Base-by-base conservation (phyloP, 768 basidiomycete genomes). In the Naganishia onofrii region DNA sequence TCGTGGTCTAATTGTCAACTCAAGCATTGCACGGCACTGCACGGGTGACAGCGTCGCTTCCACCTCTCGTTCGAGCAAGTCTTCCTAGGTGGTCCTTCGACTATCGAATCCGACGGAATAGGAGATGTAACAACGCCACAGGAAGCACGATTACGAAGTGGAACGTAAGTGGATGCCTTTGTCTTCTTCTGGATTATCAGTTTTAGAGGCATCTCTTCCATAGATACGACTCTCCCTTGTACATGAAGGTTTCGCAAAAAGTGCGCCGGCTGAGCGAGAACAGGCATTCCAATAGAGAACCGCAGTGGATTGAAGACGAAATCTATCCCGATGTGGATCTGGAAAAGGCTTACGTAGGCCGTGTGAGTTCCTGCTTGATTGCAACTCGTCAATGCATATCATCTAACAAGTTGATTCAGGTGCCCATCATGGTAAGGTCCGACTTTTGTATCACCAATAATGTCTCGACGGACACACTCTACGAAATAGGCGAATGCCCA, bases 21-120 rank as follows among this genome's bases (percentile, higher is more conserved):
- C 32, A 63, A 21, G 34, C 34, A 4, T 4, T 63, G 19, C 7
- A 15, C 21, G 8, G 10, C 32, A 36, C 15, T 42, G 13, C 28
- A 28, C 66, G 13, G 21, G 38, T 21, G 60, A 34, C 65, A 92
- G 79, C 88, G 92, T 73, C 92, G 96, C 69, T 97, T 94, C 82
- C 92, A 97, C 83, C 91, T 99, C 82, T 90, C 90, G 76, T 99
- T 98, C 77, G 92, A 91, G 13, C 96, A 99, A 82, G 95, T 98
- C 78, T 98, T 95, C 82, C 87, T 98, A 56, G 95, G 94, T 32
- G 86, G 91, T 71, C 92, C 95, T 52, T 95, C 92, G 19, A 88
- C 93, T 55, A 97, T 92, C 29, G 96, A 99, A 81, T 42, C 38
- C 5, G 95, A 99, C 82, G 95, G 95, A 38, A 90, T 90, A 1